Base-by-base conservation (phyloP, 1,284 basidiomycete species). In the Sphaerobolus stellatus region DNA sequence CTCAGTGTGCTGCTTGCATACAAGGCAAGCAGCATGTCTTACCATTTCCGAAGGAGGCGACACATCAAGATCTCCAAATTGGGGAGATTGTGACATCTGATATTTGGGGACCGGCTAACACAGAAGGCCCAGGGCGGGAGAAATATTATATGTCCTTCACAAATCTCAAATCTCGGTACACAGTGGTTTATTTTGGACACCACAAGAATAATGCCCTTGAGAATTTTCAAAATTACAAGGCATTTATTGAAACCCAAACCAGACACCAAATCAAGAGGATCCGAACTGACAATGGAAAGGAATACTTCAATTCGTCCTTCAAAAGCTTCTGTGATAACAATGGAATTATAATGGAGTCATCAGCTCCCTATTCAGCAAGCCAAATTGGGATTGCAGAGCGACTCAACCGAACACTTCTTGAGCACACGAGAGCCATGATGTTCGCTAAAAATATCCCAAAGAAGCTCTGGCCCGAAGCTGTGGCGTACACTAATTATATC, bases 321-420 rank as follows among this genome's bases (percentile, higher is more conserved):
- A 25, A 30, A 50, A 28, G 28, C 52, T 27, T 18, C 22, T 41
- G 43, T 31, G 25, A 16, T 18, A 11, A 52, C 18, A 28, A 52
- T 7, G 63, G 62, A 7, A 62, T 62, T 13, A 54, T 48, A 7
- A n/a, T 59, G 28, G 60, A 68, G 49, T 49, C 59, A 1, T 73
- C 68, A 4, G 68, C 70, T 9, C 70, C 70, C 1, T 67, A 75
- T 58, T 71, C 74, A 28, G 65, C 71, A 1, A 60, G 64, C 13
- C 63, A 69, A 25, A 69, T 69, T 53, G 66, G 69, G 5, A 56
- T 65, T 13, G 62, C 67, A 8, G 67, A 69, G 59, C 46, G 61
- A 1, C 55, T 64, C 0, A 68, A 70, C 50, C 54, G 65, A 9
- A 66, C 58, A 1, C 43, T 71, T 0, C 20, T 65, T 22, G 66